Percentiles rank a stretch among this genome's conserved stretches.
phyloP scores from a whole-genome alignment of 2,329 filamentous ascomycete species.

The Apiospora hydei region DNA sequence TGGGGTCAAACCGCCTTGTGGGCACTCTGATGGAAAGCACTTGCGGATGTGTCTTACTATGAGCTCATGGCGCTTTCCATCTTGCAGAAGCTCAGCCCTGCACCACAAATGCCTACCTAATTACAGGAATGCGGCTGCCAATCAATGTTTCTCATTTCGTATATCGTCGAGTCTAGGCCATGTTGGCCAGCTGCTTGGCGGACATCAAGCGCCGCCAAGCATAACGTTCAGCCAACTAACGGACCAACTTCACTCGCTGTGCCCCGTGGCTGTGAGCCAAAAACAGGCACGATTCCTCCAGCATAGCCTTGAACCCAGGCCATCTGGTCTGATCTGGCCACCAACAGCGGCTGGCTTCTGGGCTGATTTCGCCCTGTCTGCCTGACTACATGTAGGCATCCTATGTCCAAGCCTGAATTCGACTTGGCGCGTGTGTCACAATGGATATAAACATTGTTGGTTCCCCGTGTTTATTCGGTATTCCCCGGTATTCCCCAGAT shows the following conservation, averaged over 20 bases:
- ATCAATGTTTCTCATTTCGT: neutral
- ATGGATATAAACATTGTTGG: neutral
- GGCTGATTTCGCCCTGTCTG: neutral
- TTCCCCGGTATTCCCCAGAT: neutral
- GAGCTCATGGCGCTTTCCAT: neutral
- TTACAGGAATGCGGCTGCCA: neutral
- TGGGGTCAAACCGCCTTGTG: no score
- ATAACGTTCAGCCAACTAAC: neutral
- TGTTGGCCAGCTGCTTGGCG: neutral
- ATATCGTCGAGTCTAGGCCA: neutral
- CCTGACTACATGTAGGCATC: neutral
- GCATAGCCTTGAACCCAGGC: neutral
- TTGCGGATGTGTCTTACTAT: no score
- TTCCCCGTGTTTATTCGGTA: no score
- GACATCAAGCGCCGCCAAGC: neutral
- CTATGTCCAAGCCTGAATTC: no score
- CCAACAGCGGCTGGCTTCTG: neutral
- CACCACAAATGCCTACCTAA: neutral
- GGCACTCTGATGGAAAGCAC: no score
- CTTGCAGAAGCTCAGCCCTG: neutral
- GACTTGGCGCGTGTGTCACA: neutral
- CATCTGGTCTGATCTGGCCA: neutral
- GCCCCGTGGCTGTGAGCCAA: conserved; percentile 1
- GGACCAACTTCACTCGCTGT: neutral
- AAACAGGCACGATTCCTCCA: neutral